Base-by-base conservation (phyloP, 2,329 filamentous ascomycete genomes). In the Fusarium ambrosium region DNA sequence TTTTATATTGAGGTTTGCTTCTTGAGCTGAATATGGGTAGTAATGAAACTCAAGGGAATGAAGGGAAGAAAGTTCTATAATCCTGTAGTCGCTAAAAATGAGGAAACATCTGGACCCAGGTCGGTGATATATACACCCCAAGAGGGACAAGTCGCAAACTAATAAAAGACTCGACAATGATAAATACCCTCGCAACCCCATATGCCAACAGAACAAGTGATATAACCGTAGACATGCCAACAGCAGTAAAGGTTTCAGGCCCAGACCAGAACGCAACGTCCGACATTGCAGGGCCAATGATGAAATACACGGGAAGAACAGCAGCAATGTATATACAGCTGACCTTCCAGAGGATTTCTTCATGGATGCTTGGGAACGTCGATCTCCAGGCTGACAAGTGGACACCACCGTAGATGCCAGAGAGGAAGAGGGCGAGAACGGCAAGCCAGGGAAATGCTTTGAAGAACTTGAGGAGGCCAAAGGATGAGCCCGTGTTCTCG, bases 161-260 rank as follows among this genome's bases (percentile, higher is more conserved):
- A 11, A 53, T 53, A 53, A 53, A 53, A n/a, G 48, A 53, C 48
- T 53, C 48, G 48, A 53, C 48, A 53, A 53, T 53, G 18, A 32
- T 53, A 32, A 53, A 53, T 18, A 53, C 48, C 48, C 48, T 32
- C 18, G 48, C 48, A 32, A 53, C 18, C 4, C 48, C 48, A 20
- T 53, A 53, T 6, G 27, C 32, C 48, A 53, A 6, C 2, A 53
- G 27, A 29, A 53, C 48, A 32, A 53, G 48, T 14, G 48, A 53
- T 29, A 53, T 53, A 1, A 29, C 27, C 6, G 48, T 32, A 1
- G 48, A 53, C 48, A 53, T 32, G 2, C 48, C 48, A 4, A 53
- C 27, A 11, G 48, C 48, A 14, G 27, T 53, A 11, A 53, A 32
- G 2, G 48, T 53, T 4, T 53, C 27, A 14, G 48, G 48, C 2